Percentiles rank a stretch among this genome's conserved stretches.
phyloP scores from a whole-genome alignment of 1,284 basidiomycete genomes.

The Cryptococcus sp. region DNA sequence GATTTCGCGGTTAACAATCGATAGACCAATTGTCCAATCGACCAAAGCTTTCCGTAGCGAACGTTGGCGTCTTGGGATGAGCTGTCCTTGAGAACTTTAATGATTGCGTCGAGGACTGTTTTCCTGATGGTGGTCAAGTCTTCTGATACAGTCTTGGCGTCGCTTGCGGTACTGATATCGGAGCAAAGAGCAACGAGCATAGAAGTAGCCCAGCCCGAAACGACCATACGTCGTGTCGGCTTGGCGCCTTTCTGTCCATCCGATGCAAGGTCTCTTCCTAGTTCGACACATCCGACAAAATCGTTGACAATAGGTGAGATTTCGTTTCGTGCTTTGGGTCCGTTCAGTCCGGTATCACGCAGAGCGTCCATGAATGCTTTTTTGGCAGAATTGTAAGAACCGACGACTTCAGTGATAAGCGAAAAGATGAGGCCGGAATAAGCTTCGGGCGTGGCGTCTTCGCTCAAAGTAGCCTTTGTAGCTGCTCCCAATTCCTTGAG shows the following conservation, averaged over 20 bases:
- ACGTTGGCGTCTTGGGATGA: slow-evolving; percentile 64
- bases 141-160: slow-evolving; percentile 68
- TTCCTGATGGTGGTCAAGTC: slow-evolving; percentile 84
- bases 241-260: slow-evolving; percentile 3
- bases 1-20: slow-evolving; percentile 75
- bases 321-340: slow-evolving; percentile 44
- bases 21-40: slow-evolving; percentile 81
- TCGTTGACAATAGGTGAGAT: slow-evolving; percentile 62
- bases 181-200: slow-evolving; percentile 87
- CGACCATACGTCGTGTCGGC: slow-evolving; percentile 52
- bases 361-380: slow-evolving; percentile 73
- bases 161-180: slow-evolving; percentile 59
- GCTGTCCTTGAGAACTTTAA: slow-evolving; percentile 76
- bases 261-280: slow-evolving; percentile 36
- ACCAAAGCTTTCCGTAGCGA: slow-evolving; percentile 83
- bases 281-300: slow-evolving; percentile 69
- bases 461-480: background rate
- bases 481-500: slow-evolving; percentile 26
- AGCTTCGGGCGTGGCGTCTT: slow-evolving; percentile 9
- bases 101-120: slow-evolving; percentile 82
- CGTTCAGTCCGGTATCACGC: slow-evolving; percentile 54
- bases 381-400: slow-evolving; percentile 91
- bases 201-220: slow-evolving; percentile 79
- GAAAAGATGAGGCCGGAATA: slow-evolving; percentile 89
- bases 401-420: slow-evolving; percentile 82